Evolutionary conservation across 192 early-diverging fungal species (phyloP), one percentile per base, ranked within the genome.

Genomic region (Backusella mclennaniae): DNA sequence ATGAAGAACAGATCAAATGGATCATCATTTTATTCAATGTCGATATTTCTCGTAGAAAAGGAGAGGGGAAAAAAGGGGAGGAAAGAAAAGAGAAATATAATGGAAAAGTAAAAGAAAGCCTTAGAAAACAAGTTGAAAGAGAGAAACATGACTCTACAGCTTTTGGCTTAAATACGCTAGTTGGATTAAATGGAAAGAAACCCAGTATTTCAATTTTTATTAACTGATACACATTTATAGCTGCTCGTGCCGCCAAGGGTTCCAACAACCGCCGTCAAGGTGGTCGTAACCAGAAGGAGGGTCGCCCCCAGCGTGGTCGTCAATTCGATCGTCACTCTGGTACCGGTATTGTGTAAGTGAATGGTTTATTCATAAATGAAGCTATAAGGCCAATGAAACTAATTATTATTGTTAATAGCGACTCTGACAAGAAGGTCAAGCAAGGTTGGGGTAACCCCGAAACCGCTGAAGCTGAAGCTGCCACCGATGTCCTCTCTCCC

Each of bases 351-450:
- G 75, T 83, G 85, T 87, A 83, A 74, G 82, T 78, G n/a, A 7
- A n/a, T 33, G 33, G 0, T 33, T 33, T 33, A 33, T 33, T 33
- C 1, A 75, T 44, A 39, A 33, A 21, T 4, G 5, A 9, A n/a
- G 38, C 15, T 26, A 70, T 21, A 1, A 44, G 42, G 33, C 36
- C 44, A 52, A 1, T 19, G 26, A 73, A 66, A 6, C 15, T 63
- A 15, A 31, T 74, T 1, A 23, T 12, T 26, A 44, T 31, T 1
- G 7, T 33, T 69, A 21, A 76, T 69, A 85, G 84, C 67, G 95
- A 96, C 82, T 91, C 90, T 63, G 93, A 93, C 44, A 98, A 98
- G 91, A 98, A 98, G 89, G 92, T 94, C 79, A 92, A 88, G 81
- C 91, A 92, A 80, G 91, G 90, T 44, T 95, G 94, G 94, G 93